Conservation (phyloP, 2,329 filamentous ascomycete species). For the Fusarium mundagurra region DNA sequence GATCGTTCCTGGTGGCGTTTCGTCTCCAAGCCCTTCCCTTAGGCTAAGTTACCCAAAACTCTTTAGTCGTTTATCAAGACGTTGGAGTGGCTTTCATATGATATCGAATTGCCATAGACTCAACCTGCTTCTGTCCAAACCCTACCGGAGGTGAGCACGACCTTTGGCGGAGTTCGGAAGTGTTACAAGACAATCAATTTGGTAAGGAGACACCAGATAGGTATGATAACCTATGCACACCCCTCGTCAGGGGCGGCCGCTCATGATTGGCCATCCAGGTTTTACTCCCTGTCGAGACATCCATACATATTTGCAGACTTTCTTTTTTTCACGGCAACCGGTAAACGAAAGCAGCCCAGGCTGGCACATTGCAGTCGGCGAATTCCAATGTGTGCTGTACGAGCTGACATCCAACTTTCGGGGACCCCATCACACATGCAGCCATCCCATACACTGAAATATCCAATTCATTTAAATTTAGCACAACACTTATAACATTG, state of each 20-base stretch:
- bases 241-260: constrained; percentile 22
- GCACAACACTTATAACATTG: constrained; percentile 3
- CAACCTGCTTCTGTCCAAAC: neutral
- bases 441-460: neutral
- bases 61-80: constrained; percentile 21
- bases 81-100: constrained; percentile 14
- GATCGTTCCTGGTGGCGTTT: constrained; percentile 43
- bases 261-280: constrained; percentile 32
- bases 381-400: constrained; percentile 9
- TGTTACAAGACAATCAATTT: constrained; percentile 21
- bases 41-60: constrained; percentile 10
- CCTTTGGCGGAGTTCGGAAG: neutral
- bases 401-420: neutral
- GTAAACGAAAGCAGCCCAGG: neutral
- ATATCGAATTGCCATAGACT: constrained; percentile 1
- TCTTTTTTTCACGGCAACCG: constrained; percentile 23
- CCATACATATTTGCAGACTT: constrained; percentile 24
- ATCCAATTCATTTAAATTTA: neutral
- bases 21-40: constrained; percentile 26
- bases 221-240: constrained; percentile 23
- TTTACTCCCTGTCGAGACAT: constrained; percentile 29
- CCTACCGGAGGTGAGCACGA: neutral
- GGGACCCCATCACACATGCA: neutral
- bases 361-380: constrained; percentile 8
- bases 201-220: constrained; percentile 18